Percentiles rank a stretch among this genome's conserved stretches.
These are phyloP conservation scores for Brassica nigra DNA, from an alignment of 345 rosid species.

Conservation along the genomic window DNA sequence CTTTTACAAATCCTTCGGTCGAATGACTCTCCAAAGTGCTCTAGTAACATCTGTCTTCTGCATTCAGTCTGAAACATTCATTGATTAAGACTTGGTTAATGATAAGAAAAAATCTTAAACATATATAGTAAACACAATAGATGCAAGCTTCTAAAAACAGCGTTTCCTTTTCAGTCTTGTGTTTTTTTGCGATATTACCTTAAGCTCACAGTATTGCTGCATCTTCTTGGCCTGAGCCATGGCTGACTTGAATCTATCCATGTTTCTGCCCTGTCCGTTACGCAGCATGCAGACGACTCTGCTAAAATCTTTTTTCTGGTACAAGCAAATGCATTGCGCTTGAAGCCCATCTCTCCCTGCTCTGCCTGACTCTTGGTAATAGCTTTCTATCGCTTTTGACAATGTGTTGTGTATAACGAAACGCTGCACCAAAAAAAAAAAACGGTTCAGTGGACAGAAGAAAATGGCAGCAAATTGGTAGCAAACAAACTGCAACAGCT, in stretches of 20 bases:
- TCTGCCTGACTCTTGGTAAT: slow-evolving; percentile 95
- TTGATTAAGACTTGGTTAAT: neutral
- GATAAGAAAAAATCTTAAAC: neutral
- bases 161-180: neutral
- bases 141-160: neutral
- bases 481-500: neutral
- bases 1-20: slow-evolving; percentile 60
- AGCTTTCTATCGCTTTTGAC: slow-evolving; percentile 94
- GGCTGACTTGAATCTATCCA: slow-evolving; percentile 67
- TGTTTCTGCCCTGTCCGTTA: slow-evolving; percentile 67
- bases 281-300: slow-evolving; percentile 89
- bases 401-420: slow-evolving; percentile 86
- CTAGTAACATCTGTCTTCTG: slow-evolving; percentile 71
- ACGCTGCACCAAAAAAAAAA: slow-evolving; percentile 48
- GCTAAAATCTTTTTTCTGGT: slow-evolving; percentile 95
- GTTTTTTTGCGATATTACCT: slow-evolving; percentile 44
- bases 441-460: neutral
- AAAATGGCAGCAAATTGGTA: neutral
- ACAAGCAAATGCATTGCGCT: slow-evolving; percentile 68
- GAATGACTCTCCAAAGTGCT: slow-evolving; percentile 78
- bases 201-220: slow-evolving; percentile 85
- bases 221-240: slow-evolving; percentile 91
- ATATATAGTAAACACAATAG: neutral
- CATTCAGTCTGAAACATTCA: slow-evolving; percentile 61
- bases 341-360: slow-evolving; percentile 83